phyloP scores from a whole-genome alignment of 345 rosid genomes.

The Murraya koenigii region DNA sequence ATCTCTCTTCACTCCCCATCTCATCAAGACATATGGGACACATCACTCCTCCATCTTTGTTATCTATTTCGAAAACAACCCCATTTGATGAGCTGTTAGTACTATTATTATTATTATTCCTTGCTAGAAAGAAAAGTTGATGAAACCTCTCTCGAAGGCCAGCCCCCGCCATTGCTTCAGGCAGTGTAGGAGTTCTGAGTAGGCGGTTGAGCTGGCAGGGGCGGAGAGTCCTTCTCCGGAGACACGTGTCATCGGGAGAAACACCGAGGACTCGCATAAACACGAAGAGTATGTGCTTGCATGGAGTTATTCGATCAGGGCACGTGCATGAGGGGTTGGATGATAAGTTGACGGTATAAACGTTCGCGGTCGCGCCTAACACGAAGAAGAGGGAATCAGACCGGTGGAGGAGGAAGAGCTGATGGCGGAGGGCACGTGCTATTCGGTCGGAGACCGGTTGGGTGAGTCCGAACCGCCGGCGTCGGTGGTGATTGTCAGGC shows the following conservation, averaged over 20 bases:
- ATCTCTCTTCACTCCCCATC: constrained; percentile 36
- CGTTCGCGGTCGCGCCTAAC: constrained; percentile 84
- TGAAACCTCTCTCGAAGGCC: constrained; percentile 61
- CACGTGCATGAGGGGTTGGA: constrained; percentile 71
- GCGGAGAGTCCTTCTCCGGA: constrained; percentile 56
- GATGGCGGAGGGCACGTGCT: constrained; percentile 65
- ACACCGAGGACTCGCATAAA: constrained; percentile 68
- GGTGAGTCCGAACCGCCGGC: constrained; percentile 27
- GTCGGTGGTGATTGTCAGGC: constrained; percentile 9
- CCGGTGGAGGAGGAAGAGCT: constrained; percentile 63
- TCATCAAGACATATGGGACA: constrained; percentile 85
- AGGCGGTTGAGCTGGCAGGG: constrained; percentile 60
- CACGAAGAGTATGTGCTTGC: constrained; percentile 85
- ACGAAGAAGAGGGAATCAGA: constrained; percentile 57
- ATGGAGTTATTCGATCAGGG: constrained; percentile 80
- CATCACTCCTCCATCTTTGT: constrained; percentile 34
- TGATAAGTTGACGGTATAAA: constrained; percentile 64
- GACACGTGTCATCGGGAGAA: constrained; percentile 58
- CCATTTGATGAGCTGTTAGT: neutral
- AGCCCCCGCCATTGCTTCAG: constrained; percentile 50
- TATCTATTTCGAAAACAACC: neutral
- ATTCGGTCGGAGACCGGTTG: constrained; percentile 63
- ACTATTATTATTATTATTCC: neutral
- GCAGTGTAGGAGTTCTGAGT: constrained; percentile 38
- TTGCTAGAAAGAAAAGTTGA: constrained; percentile 37